A percentile compares a stretch with the other conserved stretches of the same genome.
phyloP scores from a whole-genome alignment of 805 yeast species.

The Metschnikowia peoriensis region DNA sequence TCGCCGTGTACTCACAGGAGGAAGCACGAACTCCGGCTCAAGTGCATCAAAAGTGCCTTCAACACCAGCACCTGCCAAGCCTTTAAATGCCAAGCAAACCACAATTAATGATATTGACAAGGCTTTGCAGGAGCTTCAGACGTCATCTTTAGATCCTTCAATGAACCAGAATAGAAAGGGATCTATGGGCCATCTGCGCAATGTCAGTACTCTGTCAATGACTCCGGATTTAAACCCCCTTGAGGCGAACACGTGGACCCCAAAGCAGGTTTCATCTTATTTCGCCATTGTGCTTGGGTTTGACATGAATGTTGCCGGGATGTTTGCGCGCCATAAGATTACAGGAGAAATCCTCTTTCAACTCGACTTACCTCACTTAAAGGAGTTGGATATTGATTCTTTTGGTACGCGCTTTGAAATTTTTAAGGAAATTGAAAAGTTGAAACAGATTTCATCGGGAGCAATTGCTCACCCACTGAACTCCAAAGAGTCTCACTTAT shows the following conservation, averaged over 20 bases:
- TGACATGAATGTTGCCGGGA: constrained; percentile 69
- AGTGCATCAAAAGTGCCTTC: constrained; percentile 11
- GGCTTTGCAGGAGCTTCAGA: constrained; percentile 63
- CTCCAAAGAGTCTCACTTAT: background rate
- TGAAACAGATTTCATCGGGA: constrained; percentile 33
- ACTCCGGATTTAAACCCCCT: constrained; percentile 42
- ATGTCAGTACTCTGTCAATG: constrained; percentile 15
- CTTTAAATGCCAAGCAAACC: constrained; percentile 6
- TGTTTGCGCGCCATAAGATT: constrained; percentile 84
- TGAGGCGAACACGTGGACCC: constrained; percentile 68
- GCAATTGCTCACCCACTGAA: constrained; percentile 4
- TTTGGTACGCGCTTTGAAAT: constrained; percentile 96
- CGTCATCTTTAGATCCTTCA: constrained; percentile 17
- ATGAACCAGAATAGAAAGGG: constrained; percentile 1
- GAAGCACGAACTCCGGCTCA: constrained; percentile 9
- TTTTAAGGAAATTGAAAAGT: constrained; percentile 79
- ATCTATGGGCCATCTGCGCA: constrained; percentile 5
- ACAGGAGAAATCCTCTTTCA: constrained; percentile 84
- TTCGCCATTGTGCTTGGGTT: constrained; percentile 69
- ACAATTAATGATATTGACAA: constrained; percentile 72
- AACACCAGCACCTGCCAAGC: constrained; percentile 7
- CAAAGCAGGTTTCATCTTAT: constrained; percentile 79
- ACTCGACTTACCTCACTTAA: constrained; percentile 79
- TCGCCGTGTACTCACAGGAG: constrained; percentile 37
- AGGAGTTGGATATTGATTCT: constrained; percentile 86